Conservation (phyloP, 176 grass and related monocot genomes). For the Triticum urartu region DNA sequence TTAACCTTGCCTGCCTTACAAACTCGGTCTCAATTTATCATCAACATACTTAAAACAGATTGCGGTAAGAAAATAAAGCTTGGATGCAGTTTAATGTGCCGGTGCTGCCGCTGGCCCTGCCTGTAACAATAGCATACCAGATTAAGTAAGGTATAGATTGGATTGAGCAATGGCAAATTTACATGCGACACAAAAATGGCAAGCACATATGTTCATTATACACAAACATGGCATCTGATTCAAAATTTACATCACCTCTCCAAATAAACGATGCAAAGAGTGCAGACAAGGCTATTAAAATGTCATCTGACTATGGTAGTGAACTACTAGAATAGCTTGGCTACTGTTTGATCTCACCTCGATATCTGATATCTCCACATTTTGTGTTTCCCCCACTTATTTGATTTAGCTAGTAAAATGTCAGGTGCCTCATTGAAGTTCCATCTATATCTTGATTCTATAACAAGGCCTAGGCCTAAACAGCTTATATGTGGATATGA, state of each 20-base stretch:
- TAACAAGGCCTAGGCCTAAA: not conserved
- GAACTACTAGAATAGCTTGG: not conserved
- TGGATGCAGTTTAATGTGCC: not conserved
- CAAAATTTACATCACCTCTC: not conserved
- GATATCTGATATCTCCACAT: not conserved
- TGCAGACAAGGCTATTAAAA: not conserved
- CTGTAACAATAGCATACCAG: conserved; percentile 22
- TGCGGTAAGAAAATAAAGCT: not conserved
- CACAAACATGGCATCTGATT: not conserved
- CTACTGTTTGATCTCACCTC: not conserved
- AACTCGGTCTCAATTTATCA: conserved; percentile 23
- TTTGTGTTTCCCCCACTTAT: not conserved
- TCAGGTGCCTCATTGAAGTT: not conserved
- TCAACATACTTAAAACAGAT: conserved; percentile 22
- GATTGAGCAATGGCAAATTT: not conserved
- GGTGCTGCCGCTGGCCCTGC: not conserved
- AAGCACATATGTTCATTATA: too few relatives aligned
- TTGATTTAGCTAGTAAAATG: not conserved
- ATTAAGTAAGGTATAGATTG: not conserved
- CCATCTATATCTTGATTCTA: not conserved
- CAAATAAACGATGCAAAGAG: not conserved
- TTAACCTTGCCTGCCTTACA: conserved; percentile 30
- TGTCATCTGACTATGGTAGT: not conserved
- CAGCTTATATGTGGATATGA: not conserved
- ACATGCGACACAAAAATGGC: not conserved